Base-by-base conservation (phyloP, 2,329 filamentous ascomycete species). In the Nannizzia gypsea region DNA sequence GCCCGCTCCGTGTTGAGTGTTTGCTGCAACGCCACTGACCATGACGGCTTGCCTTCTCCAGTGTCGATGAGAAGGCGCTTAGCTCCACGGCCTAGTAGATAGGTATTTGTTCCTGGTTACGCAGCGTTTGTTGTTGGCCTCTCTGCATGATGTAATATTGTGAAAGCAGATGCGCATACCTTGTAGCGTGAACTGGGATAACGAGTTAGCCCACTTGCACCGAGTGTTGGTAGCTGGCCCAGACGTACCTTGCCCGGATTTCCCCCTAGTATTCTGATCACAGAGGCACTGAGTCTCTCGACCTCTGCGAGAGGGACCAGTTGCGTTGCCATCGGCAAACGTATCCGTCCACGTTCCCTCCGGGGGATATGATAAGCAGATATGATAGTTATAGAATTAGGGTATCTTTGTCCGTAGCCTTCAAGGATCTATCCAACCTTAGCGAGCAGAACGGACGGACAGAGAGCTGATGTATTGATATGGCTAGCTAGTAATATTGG, bases 51-150 rank as follows among this genome's bases (percentile, higher is more conserved):
- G 54, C 92, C 93, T 72, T 96, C 87, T 56, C 88, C 93, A 0
- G 91, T 96, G 74, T 99, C 93, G 68, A 99, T 84, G 22, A 99
- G 81, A 61, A 97, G 80, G 8, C 93, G 85, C 5, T 76, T 74
- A 4, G 77, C 71, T 2, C 91, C 92, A 5, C 81, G 85, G 61
- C 93, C 93, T 61, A 99, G 69, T 17, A 99, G 81, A 72, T 99
- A 99, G 36, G 93, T 99, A 73, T 99, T 99, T 66, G 93, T 96
- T 63, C 90, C 80, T 82, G 65, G 38, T 56, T 6, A 11, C 28
- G 31, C 11, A 38, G 11, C 13, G 28, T 56, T 26, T 20, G 17
- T 26, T 20, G n/a, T 20, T n/a, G 8, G 9, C 2, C 24, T 31
- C 13, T 13, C 31, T 36, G 31, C 38, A 42, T 8, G 13, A 31